Base-by-base conservation (phyloP, 352 stramenopile species). In the Pelagophyceae sp. region DNA sequence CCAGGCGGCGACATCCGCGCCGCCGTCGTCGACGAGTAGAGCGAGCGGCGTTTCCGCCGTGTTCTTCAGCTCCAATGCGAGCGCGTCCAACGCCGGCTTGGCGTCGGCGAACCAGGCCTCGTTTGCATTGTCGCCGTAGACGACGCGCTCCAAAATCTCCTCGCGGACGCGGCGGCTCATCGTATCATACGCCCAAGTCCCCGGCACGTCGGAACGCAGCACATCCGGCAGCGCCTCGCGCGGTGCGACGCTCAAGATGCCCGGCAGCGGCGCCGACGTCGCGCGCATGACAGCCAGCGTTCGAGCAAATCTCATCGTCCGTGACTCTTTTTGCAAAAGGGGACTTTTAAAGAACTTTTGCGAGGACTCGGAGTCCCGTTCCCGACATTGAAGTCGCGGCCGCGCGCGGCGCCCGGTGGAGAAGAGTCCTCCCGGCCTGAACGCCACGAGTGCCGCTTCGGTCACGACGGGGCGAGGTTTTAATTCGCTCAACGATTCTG, bases 111-210 rank as follows among this genome's bases (percentile, higher is more conserved):
- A 91, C 31, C 72, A 77, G n/a, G 77, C 51, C 45, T 76, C 38
- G 23, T 82, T 82, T 63, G 87, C 75, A 75, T 91, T 91, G 69
- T 94, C 88, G 50, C 91, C 83, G 45, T 85, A 92, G 5, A 90
- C 91, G 35, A 74, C 67, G 27, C 87, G 76, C 65, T 90, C 82
- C 29, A 94, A 77, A 72, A 94, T 94, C 76, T 93, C 87, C 72
- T 85, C 79, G 78, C 90, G 84, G 3, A 94, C 77, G 27, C 89
- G 82, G 51, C 88, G 83, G 11, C 75, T 85, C 89, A 94, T 93
- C 19, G 89, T 94, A 83, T 93, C 88, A 64, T 93, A 83, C 0
- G 89, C 88, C 89, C 89, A 94, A 70, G 86, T 92, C 45, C 87
- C 87, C n/a, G 85, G 85, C 60, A 67, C 83, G 20, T 80, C 60